A percentile compares a stretch with the other conserved stretches of the same genome.
These are phyloP conservation scores for Claviceps digitariae DNA, from an alignment of 2,329 filamentous ascomycete genomes.

Conservation along the genomic window DNA sequence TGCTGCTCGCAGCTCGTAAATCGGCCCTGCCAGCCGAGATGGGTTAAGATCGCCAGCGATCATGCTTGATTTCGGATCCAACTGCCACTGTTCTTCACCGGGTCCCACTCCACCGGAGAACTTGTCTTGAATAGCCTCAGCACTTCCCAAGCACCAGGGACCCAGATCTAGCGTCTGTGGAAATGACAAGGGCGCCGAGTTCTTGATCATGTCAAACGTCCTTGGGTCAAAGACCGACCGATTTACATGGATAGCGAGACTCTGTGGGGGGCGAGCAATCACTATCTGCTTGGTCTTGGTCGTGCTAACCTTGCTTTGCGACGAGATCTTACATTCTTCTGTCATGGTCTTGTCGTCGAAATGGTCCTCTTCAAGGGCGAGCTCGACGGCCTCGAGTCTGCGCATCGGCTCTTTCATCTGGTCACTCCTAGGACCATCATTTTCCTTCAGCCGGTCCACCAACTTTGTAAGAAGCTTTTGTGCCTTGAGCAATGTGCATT, in stretches of 20 bases:
- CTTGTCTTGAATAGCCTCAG: conserved; percentile 10
- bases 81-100: conserved; percentile 52
- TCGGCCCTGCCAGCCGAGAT: conserved; percentile 40
- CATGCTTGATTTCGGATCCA: conserved; percentile 60
- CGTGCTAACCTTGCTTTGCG: conserved; percentile 55
- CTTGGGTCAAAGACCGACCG: conserved; percentile 79
- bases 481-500: conserved; percentile 64
- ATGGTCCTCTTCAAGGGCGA: conserved; percentile 64
- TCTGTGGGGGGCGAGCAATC: conserved; percentile 67
- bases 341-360: conserved; percentile 57
- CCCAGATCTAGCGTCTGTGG: conserved; percentile 61
- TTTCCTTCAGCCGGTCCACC: conserved; percentile 24
- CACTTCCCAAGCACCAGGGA: conserved; percentile 69
- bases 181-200: conserved; percentile 66
- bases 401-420: conserved; percentile 35
- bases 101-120: conserved; percentile 10
- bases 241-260: conserved; percentile 78
- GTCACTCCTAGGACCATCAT: conserved; percentile 26
- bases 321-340: conserved; percentile 50
- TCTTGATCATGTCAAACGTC: conserved; percentile 71
- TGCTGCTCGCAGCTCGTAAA: conserved; percentile 71
- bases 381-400: conserved; percentile 52
- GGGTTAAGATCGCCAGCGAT: conserved; percentile 40
- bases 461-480: conserved; percentile 34
- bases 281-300: conserved; percentile 87